These are phyloP conservation scores for Setomelanomma holmii DNA, from an alignment of 2,329 filamentous ascomycete genomes.

Conservation along the genomic window DNA sequence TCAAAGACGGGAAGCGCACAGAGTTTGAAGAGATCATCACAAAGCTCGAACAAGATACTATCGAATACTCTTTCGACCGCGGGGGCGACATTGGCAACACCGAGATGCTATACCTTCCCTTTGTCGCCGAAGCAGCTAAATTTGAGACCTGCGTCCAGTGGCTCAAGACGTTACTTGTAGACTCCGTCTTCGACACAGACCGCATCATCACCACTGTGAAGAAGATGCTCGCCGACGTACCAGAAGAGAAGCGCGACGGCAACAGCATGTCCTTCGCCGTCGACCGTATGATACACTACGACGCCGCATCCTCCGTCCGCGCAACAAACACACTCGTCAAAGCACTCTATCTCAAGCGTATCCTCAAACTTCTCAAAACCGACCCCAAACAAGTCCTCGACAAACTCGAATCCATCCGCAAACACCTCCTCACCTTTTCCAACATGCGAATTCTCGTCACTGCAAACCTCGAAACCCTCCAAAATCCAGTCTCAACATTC, in stretches of 20 bases:
- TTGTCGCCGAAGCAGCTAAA: slow-evolving; percentile 88
- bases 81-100: slow-evolving; percentile 75
- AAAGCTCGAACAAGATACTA: slow-evolving; percentile 88
- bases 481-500: slow-evolving; percentile 81
- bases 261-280: slow-evolving; percentile 68
- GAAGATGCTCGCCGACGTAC: slow-evolving; percentile 89
- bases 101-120: slow-evolving; percentile 80
- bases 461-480: slow-evolving; percentile 77
- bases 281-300: slow-evolving; percentile 79
- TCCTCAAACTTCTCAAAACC: slow-evolving; percentile 80
- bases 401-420: slow-evolving; percentile 79
- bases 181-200: slow-evolving; percentile 83
- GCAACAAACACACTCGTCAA: slow-evolving; percentile 85
- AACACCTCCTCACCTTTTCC: slow-evolving; percentile 77
- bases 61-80: slow-evolving; percentile 78
- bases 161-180: slow-evolving; percentile 85
- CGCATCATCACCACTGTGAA: slow-evolving; percentile 69
- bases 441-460: slow-evolving; percentile 89
- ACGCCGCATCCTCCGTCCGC: slow-evolving; percentile 76
- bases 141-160: slow-evolving; percentile 83
- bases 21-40: slow-evolving; percentile 93
- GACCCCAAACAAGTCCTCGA: slow-evolving; percentile 76
- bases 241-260: slow-evolving; percentile 88
- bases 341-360: slow-evolving; percentile 82
- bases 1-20: slow-evolving; percentile 75